Evolutionary conservation across 176 grass and related monocot species (phyloP).

Genomic region (Triticum urartu): DNA sequence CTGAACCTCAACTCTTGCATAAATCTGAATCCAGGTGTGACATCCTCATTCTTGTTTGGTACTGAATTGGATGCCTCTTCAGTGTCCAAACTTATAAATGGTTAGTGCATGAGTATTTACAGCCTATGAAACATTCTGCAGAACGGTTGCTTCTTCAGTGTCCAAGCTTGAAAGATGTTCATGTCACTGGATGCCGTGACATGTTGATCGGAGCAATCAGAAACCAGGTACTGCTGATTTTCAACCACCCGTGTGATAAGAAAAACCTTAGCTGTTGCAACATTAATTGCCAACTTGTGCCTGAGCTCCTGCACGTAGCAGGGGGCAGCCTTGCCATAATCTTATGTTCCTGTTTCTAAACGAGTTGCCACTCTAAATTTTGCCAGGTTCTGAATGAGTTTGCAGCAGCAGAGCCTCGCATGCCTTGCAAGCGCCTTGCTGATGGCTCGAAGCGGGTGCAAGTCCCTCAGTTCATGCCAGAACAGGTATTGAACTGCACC

Average conservation of each 20-base stretch:
- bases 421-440: slow-evolving; percentile 65
- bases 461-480: slow-evolving; percentile 60
- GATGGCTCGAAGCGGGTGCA: slow-evolving; percentile 88
- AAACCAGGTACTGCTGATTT: slow-evolving; percentile 57
- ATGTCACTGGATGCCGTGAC: slow-evolving; percentile 73
- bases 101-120: not conserved
- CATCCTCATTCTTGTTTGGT: not conserved
- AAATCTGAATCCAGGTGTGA: slow-evolving; percentile 85
- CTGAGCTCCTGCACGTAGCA: too few relatives aligned
- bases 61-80: not conserved
- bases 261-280: not conserved
- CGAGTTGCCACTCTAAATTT: not conserved
- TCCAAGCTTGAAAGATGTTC: slow-evolving; percentile 71
- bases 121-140: slow-evolving; percentile 24
- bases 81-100: not conserved
- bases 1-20: slow-evolving; percentile 86
- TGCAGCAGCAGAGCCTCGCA: slow-evolving; percentile 21
- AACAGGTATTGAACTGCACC: slow-evolving; percentile 31
- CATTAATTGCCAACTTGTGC: too few relatives aligned
- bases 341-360: not conserved
- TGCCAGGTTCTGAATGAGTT: slow-evolving; percentile 82
- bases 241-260: not conserved
- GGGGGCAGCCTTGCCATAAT: not conserved
- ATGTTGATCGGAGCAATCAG: slow-evolving; percentile 90
- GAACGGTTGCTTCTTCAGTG: slow-evolving; percentile 90